Base-by-base conservation (phyloP, 257 asterid genomes). In the Verbena officinalis region DNA sequence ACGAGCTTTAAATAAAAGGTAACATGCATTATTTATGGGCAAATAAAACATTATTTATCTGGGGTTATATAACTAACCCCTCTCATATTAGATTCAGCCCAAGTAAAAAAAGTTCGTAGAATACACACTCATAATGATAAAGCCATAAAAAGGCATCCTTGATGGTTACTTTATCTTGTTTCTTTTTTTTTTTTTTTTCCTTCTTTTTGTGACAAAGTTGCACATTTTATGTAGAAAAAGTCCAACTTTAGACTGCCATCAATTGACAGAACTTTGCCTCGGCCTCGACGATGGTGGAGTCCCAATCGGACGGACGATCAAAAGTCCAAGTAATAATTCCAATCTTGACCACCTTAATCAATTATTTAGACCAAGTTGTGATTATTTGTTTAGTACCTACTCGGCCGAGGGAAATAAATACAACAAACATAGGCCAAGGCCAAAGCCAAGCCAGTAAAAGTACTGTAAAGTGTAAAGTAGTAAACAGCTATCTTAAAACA, bases 271-370 rank as follows among this genome's bases (percentile, higher is more conserved):
- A 24, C n/a, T 65, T 55, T 49, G 59, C 54, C 59, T 27, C 70
- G 65, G 65, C 48, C 52, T 73, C 55, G 65, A 38, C 1, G 44
- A 44, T 9, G 8, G 71, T 61, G 74, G 72, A 74, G 51, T 43
- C 38, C 70, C 33, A 42, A 46, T 16, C 55, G 36, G 33, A 36
- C 55, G 36, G 33, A 36, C 43, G 75, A 67, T 68, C 36, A 73
- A 73, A 73, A 59, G 69, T 56, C 65, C 63, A 67, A 77, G 64
- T 55, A 56, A 67, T 57, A 38, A 22, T 73, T 55, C 34, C 44
- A 67, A 39, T n/a, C 57, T 33, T 30, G 38, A 30, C 15, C 27
- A 49, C 56, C 22, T 63, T 57, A 16, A 17, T 30, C 52, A 51
- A 17, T 51, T n/a, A 24, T 38, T 51, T 10, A 42, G n/a, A n/a